These are phyloP conservation scores for Akanthomyces dipterigenus DNA, from an alignment of 2,329 filamentous ascomycete genomes.

Conservation along the genomic window DNA sequence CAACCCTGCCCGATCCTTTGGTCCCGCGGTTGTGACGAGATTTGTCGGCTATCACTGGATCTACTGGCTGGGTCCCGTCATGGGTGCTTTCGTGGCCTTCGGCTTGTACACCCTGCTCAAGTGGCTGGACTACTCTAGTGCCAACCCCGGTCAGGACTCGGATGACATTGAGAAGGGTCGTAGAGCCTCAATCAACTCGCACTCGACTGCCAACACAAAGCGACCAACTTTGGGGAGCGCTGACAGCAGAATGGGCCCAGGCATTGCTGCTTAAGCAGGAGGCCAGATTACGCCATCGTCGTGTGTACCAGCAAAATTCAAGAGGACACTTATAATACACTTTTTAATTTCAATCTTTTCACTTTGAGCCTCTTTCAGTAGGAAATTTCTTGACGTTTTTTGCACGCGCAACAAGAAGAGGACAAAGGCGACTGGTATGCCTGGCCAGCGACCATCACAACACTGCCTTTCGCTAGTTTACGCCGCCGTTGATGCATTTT, in stretches of 20 bases:
- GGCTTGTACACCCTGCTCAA: constrained; percentile 45
- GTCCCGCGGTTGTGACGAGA: constrained; percentile 37
- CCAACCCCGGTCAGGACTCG: constrained; percentile 43
- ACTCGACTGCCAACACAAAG: neutral
- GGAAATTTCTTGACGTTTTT: too few species aligned
- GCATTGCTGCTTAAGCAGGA: neutral
- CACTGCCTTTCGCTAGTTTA: too few species aligned
- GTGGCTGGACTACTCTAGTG: constrained; percentile 43
- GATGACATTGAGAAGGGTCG: constrained; percentile 23
- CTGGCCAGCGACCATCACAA: too few species aligned
- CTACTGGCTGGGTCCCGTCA: constrained; percentile 47
- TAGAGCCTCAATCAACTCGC: neutral
- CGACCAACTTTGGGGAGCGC: neutral
- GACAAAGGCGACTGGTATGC: too few species aligned
- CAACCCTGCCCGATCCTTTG: constrained; percentile 46
- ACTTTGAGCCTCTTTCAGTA: too few species aligned
- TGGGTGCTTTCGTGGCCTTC: constrained; percentile 43
- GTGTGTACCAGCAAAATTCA: too few species aligned
- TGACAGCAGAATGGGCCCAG: neutral
- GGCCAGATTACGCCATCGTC: too few species aligned
- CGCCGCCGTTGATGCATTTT: too few species aligned
- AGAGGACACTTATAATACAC: too few species aligned
- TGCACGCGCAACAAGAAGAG: too few species aligned
- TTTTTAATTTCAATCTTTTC: too few species aligned
- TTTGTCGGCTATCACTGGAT: constrained; percentile 46